Evolutionary conservation across 805 yeast species (phyloP), one percentile per base, ranked within the genome.

Genomic region (Candida germanica): DNA sequence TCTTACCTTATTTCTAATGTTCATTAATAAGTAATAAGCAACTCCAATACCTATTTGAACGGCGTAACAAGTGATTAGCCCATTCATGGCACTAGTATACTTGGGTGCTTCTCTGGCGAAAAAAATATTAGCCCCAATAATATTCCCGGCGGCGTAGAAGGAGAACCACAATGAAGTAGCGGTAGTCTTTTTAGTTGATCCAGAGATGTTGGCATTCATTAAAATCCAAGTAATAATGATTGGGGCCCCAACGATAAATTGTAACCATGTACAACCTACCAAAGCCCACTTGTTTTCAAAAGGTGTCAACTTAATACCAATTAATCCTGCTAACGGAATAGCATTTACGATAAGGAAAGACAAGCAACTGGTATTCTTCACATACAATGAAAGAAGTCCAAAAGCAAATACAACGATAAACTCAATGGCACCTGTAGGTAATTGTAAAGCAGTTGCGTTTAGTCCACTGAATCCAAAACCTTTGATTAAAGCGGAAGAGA

Each of bases 381-480:
- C 41, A 14, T 31, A 44, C 12, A 56, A 31, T 1, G 53, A 47
- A 15, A 51, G 29, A 13, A 51, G 25, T 13, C 69, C 67, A 31
- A 51, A 57, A 14, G 50, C 42, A 21, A 54, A 48, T 8, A 62
- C 63, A 31, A 33, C 47, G 37, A 47, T 45, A 29, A 53, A 50
- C 32, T 53, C 58, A 33, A 56, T 47, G 3, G 59, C 59, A 6
- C 58, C 55, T 2, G 54, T 47, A 7, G 58, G 59, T 32, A 54
- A 39, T 37, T 54, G 56, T 30, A 56, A 44, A 5, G 51, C 53
- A 6, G 63, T 57, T 9, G 61, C 43, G 13, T 50, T 35, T 28
- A 61, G 42, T 2, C 61, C 50, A 26, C 46, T 40, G 47, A 54
- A 65, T 1, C 68, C 68, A 42, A 57, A 63, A 16, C 59, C 56